These are phyloP conservation scores for Claviceps africana DNA, from an alignment of 2,329 filamentous ascomycete genomes.

Conservation along the genomic window DNA sequence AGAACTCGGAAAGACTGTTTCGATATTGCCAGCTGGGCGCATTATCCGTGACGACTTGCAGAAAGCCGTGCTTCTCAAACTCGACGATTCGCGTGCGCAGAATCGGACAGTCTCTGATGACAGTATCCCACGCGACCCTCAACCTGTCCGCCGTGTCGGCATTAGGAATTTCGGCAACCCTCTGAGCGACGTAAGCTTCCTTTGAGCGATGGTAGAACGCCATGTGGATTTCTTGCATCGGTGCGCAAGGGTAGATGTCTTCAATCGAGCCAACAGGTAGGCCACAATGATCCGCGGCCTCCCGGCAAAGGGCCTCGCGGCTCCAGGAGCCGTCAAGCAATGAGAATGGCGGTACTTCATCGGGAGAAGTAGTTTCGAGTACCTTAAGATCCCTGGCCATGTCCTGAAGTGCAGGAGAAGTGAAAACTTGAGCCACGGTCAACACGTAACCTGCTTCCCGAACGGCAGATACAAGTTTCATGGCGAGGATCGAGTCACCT, in stretches of 20 bases:
- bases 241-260: slow-evolving; percentile 12
- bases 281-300: slow-evolving; percentile 7
- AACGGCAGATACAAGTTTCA: slow-evolving; percentile 2
- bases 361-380: background rate
- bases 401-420: background rate
- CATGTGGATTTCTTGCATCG: slow-evolving; percentile 11
- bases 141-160: slow-evolving; percentile 4
- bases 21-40: background rate
- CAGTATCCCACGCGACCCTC: slow-evolving; percentile 8
- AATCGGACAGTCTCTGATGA: slow-evolving; percentile 7
- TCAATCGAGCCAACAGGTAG: slow-evolving; percentile 5
- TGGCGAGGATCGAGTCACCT: slow-evolving; percentile 1
- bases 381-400: background rate
- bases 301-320: background rate
- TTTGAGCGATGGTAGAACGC: slow-evolving; percentile 7
- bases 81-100: slow-evolving; percentile 8
- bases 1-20: background rate
- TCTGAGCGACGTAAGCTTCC: slow-evolving; percentile 8
- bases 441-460: background rate
- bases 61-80: slow-evolving; percentile 6
- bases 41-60: slow-evolving; percentile 6
- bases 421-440: slow-evolving; percentile 1
- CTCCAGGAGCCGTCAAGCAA: background rate
- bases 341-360: background rate
- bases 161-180: slow-evolving; percentile 6